Percentiles rank a stretch among this genome's conserved stretches.
Conservation (phyloP, 2,329 filamentous ascomycete genomes). For the Scedosporium aurantiacum region DNA sequence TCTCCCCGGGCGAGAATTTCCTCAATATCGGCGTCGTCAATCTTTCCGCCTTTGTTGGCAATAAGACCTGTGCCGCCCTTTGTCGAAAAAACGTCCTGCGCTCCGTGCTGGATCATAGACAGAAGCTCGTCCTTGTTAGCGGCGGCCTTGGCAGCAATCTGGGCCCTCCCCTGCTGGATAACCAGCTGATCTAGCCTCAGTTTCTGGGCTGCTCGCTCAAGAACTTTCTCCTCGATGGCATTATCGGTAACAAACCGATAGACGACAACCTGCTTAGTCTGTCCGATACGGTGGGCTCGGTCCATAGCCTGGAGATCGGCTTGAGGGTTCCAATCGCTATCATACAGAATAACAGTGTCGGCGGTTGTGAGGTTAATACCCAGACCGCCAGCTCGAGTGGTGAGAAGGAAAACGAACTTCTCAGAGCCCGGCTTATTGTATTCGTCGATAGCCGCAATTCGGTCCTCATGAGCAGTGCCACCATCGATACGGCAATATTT, state of each 20-base stretch:
- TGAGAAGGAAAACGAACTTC: slow-evolving; percentile 92
- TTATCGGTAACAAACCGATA: slow-evolving; percentile 97
- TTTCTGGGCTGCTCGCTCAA: slow-evolving; percentile 94
- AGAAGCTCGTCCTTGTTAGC: slow-evolving; percentile 93
- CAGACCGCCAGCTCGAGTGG: slow-evolving; percentile 86
- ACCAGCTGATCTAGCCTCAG: slow-evolving; percentile 91
- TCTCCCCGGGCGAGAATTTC: slow-evolving; percentile 78
- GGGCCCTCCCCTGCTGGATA: slow-evolving; percentile 92
- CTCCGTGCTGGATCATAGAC: slow-evolving; percentile 97
- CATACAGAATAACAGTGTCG: slow-evolving; percentile 92
- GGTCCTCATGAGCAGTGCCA: slow-evolving; percentile 91
- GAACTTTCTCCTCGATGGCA: slow-evolving; percentile 95
- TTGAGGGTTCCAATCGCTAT: slow-evolving; percentile 98
- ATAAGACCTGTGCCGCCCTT: slow-evolving; percentile 55
- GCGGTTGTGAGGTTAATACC: slow-evolving; percentile 94
- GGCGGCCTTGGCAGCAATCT: slow-evolving; percentile 79
- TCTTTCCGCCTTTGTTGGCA: slow-evolving; percentile 46
- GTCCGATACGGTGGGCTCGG: slow-evolving; percentile 92
- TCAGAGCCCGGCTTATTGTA: slow-evolving; percentile 96
- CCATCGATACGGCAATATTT: slow-evolving; percentile 97
- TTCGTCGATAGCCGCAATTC: slow-evolving; percentile 93
- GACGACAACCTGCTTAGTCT: slow-evolving; percentile 95
- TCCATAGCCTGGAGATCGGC: slow-evolving; percentile 99
- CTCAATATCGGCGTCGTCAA: slow-evolving; percentile 87
- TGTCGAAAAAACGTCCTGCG: slow-evolving; percentile 80